These are phyloP conservation scores for Globisporangium barbulae DNA, from an alignment of 352 stramenopile species.

Conservation along the genomic window DNA sequence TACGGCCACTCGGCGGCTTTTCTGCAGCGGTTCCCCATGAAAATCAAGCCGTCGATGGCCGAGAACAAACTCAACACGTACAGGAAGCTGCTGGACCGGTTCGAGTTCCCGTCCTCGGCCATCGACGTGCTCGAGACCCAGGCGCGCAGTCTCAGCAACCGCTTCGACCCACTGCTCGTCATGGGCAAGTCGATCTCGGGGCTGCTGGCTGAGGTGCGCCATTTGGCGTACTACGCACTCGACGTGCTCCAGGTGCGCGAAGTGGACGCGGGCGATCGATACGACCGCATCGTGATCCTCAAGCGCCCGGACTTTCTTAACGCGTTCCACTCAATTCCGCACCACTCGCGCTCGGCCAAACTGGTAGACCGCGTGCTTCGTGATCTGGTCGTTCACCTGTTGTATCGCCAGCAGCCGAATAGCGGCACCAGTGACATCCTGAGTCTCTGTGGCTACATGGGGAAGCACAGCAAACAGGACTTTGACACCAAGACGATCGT, in stretches of 20 bases:
- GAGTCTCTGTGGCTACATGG: constrained; percentile 20
- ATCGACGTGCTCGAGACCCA: constrained; percentile 67
- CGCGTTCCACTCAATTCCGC: constrained; percentile 28
- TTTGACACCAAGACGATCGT: constrained; percentile 46
- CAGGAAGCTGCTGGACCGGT: constrained; percentile 54
- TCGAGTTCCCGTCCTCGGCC: constrained; percentile 47
- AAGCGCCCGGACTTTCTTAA: constrained; percentile 26
- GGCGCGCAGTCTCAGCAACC: constrained; percentile 38
- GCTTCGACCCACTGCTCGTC: constrained; percentile 49
- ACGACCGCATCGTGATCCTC: constrained; percentile 23
- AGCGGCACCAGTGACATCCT: constrained; percentile 23
- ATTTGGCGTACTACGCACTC: constrained; percentile 55
- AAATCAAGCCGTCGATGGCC: constrained; percentile 24
- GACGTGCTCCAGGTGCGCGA: constrained; percentile 41
- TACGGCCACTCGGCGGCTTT: constrained; percentile 57
- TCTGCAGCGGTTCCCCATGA: constrained; percentile 41
- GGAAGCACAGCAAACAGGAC: constrained; percentile 35
- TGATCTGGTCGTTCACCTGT: constrained; percentile 40
- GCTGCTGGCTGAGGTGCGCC: constrained; percentile 35
- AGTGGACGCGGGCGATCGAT: constrained; percentile 19
- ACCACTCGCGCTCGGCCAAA: constrained; percentile 26
- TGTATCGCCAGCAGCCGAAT: constrained; percentile 33
- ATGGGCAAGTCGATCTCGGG: constrained; percentile 33
- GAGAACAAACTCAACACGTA: constrained; percentile 54
- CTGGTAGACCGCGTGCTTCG: constrained; percentile 39